Base-by-base conservation (phyloP, 148 eudicot genomes). In the Arbutus unedo region DNA sequence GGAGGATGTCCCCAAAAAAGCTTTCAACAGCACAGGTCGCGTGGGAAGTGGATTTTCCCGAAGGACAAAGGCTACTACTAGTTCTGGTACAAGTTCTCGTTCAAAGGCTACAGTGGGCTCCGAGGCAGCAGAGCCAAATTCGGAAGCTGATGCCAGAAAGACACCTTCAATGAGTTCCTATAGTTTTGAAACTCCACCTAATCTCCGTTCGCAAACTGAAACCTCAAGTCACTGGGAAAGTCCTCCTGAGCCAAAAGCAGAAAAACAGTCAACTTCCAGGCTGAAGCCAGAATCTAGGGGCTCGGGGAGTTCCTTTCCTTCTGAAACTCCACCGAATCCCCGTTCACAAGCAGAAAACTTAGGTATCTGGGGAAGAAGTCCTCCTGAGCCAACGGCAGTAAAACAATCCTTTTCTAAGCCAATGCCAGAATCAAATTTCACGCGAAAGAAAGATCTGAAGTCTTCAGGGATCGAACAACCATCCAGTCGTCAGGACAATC, bases 1-100 rank as follows among this genome's bases (percentile, higher is more conserved):
- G 64, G 94, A 90, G 54, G 89, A 90, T 89, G 56, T 78, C 53
- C 82, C 88, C 31, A 84, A 86, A 84, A 74, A 56, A 75, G 70
- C 90, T 76, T 48, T 67, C 4, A 38, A 83, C 21, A 76, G 72
- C 53, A 88, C 73, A 84, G 85, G 54, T 43, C 80, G 77, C 77
- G 77, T 79, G 3, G 86, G 80, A 75, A 84, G 89, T 86, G 97
- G 89, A 74, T 25, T 83, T 77, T 93, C 98, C 83, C 87, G 95
- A 76, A 91, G 98, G 85, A 93, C 98, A 21, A 91, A 90, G 82
- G 89, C 88, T 74, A 83, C 92, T 68, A 54, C 88, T 4, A 79
- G 70, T 83, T 51, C 84, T 81, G 88, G 57, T 73, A 81, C 81
- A 51, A 85, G 66, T 74, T 84, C 90, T 74, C 79, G 84, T 59